A percentile compares a stretch with the other conserved stretches of the same genome.
phyloP scores from a whole-genome alignment of 176 grass and related monocot species.

The Ensete ventricosum region DNA sequence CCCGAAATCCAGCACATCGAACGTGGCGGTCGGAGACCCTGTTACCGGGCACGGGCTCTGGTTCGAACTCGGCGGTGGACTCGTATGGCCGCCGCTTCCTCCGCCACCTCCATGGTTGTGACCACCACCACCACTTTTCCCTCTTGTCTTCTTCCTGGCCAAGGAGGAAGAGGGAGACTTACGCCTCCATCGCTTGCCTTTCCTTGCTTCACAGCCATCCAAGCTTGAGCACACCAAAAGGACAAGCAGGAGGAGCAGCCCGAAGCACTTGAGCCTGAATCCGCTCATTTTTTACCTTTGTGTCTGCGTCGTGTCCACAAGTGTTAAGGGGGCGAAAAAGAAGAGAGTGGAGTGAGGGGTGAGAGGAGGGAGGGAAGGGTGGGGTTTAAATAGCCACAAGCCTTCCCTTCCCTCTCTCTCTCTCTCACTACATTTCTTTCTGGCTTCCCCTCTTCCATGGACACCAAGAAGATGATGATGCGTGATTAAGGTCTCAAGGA shows the following conservation, averaged over 20 bases:
- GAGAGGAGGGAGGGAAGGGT: neutral
- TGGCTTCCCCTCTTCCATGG: no score
- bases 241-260: constrained; percentile 68
- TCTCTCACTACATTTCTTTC: no score
- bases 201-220: constrained; percentile 69
- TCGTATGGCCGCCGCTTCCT: neutral
- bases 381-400: no score
- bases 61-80: constrained; percentile 5
- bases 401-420: no score
- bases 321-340: neutral
- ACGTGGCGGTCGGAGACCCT: constrained; percentile 21
- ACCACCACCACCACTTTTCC: constrained; percentile 34
- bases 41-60: constrained; percentile 21
- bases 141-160: constrained; percentile 45
- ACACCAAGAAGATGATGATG: neutral
- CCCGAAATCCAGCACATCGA: constrained; percentile 78
- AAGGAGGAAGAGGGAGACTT: constrained; percentile 38
- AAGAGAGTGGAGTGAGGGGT: no score
- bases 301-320: neutral
- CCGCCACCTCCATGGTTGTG: neutral
- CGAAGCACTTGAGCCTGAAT: constrained; percentile 49
- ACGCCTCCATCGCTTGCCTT: constrained; percentile 76
- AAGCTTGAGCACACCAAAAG: constrained; percentile 53
- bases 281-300: constrained; percentile 33
- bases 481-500: neutral